Percentiles rank a stretch among this genome's conserved stretches.
Evolutionary conservation across 352 stramenopile species (phyloP).

Genomic region (Lagenidium sp.): DNA sequence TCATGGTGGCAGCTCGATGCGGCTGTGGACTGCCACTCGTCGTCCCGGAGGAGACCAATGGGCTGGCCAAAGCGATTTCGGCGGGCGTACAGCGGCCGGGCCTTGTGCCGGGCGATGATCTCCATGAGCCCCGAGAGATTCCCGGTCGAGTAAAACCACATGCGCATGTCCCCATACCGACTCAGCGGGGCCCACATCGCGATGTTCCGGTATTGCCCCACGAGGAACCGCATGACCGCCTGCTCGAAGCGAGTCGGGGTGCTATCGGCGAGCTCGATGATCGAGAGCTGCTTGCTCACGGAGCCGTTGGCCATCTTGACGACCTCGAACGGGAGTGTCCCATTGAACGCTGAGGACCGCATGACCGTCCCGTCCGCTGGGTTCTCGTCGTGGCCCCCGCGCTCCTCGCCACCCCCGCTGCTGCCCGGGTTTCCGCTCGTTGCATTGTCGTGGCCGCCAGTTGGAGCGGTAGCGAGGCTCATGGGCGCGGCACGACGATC

Average conservation of each 20-base stretch:
- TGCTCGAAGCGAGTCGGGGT: conserved; percentile 13
- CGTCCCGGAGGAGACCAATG: not conserved
- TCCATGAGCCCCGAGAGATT: conserved; percentile 18
- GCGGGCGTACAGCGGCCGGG: conserved; percentile 13
- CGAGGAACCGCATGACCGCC: conserved; percentile 18
- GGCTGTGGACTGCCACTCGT: too few relatives aligned
- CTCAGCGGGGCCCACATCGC: conserved; percentile 8
- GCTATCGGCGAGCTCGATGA: conserved; percentile 20
- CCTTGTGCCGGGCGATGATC: conserved; percentile 7
- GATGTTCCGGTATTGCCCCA: conserved; percentile 14
- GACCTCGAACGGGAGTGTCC: conserved; percentile 18
- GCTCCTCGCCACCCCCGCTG: not conserved
- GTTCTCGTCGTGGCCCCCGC: not conserved
- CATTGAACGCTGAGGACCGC: conserved; percentile 5
- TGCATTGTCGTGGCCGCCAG: not conserved
- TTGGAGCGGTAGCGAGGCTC: too few relatives aligned
- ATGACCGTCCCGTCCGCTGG: conserved; percentile 3
- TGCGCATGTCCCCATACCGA: conserved; percentile 11
- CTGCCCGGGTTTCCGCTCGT: not conserved
- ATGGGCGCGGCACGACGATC: too few relatives aligned
- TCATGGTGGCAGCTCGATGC: too few relatives aligned
- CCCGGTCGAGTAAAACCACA: conserved; percentile 24
- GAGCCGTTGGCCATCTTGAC: conserved; percentile 19
- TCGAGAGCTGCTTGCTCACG: conserved; percentile 16
- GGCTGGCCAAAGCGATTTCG: conserved; percentile 14